phyloP scores from a whole-genome alignment of 768 basidiomycete species.

The Lanmaoa pseudosensibilis region DNA sequence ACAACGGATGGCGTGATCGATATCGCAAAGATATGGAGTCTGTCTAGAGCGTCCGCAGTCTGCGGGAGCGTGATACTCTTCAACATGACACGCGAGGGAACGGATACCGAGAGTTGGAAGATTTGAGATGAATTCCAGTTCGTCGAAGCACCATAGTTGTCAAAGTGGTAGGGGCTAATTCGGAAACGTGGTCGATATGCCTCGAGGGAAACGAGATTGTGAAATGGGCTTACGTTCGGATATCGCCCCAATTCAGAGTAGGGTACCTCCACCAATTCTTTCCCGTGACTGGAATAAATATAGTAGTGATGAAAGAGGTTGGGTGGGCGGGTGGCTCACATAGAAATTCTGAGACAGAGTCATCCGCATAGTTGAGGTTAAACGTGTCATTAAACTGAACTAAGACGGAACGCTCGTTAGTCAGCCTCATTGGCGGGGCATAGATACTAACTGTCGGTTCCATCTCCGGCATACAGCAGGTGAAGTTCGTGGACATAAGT shows the following conservation, averaged over 20 bases:
- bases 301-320: background rate
- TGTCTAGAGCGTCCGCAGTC: conserved; percentile 23
- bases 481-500: conserved; percentile 48
- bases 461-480: conserved; percentile 48
- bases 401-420: conserved; percentile 5
- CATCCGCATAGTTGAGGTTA: conserved; percentile 38
- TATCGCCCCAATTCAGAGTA: conserved; percentile 41
- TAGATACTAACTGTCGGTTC: conserved; percentile 29
- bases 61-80: conserved; percentile 46
- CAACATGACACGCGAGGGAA: conserved; percentile 41
- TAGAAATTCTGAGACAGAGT: conserved; percentile 34
- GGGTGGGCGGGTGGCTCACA: conserved; percentile 25
- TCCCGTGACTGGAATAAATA: conserved; percentile 37
- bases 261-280: conserved; percentile 48
- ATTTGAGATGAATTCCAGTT: conserved; percentile 47
- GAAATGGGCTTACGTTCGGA: conserved; percentile 38
- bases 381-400: conserved; percentile 38
- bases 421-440: background rate
- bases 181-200: background rate
- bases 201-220: background rate
- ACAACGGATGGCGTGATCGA: conserved; percentile 39
- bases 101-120: conserved; percentile 44
- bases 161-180: conserved; percentile 47
- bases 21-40: conserved; percentile 48
- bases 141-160: conserved; percentile 31